Percentiles rank a stretch among this genome's conserved stretches.
Evolutionary conservation across 2,329 filamentous ascomycete genomes (phyloP).

Genomic region (Microsporum ferrugineum): DNA sequence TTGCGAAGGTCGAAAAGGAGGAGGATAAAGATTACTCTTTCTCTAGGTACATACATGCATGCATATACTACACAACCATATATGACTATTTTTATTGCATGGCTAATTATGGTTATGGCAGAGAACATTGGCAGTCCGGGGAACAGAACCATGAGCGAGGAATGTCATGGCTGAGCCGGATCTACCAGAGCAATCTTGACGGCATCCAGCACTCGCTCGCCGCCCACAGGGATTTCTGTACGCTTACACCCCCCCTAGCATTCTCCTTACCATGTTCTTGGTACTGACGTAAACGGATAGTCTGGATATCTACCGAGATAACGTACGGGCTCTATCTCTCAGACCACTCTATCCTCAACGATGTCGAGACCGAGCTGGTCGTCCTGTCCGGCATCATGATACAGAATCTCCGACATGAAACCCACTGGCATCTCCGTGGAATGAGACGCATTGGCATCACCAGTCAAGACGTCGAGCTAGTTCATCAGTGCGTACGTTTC

Average conservation of each 20-base stretch:
- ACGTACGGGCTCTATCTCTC: constrained; percentile 50
- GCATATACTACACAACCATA: too few species aligned
- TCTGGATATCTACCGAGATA: constrained; percentile 59
- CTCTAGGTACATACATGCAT: constrained; percentile 25
- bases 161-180: constrained; percentile 44
- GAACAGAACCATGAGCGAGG: constrained; percentile 44
- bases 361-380: constrained; percentile 36
- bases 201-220: constrained; percentile 4
- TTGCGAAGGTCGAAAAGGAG: constrained; percentile 39
- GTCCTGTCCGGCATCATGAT: constrained; percentile 36
- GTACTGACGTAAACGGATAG: not conserved
- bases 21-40: constrained; percentile 48
- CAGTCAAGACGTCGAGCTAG: constrained; percentile 30
- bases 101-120: not conserved
- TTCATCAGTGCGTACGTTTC: constrained; percentile 15
- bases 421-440: constrained; percentile 38
- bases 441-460: constrained; percentile 31
- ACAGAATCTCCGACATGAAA: constrained; percentile 32
- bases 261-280: too few species aligned
- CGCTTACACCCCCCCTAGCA: too few species aligned
- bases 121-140: constrained; percentile 49
- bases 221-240: constrained; percentile 7
- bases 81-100: too few species aligned
- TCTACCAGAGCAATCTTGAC: constrained; percentile 43
- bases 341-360: constrained; percentile 31